Base-by-base conservation (phyloP, 306 rosid species). In the Ceratonia siliqua region DNA sequence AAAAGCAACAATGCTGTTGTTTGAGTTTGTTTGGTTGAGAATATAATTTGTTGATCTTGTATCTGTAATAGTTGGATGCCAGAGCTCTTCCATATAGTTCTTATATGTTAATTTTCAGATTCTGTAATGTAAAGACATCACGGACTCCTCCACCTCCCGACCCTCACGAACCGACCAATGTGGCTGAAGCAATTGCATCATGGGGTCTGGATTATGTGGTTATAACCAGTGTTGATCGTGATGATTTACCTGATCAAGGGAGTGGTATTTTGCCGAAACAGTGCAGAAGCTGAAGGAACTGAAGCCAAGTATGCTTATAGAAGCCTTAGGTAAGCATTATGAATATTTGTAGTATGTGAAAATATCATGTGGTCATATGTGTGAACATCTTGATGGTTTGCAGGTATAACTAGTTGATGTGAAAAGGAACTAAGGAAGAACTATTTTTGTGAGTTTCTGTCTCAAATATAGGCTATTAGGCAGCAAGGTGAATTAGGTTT, bases 181-280 rank as follows among this genome's bases (percentile, higher is more conserved):
- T 95, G 81, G 99, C 99, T 38, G 99, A 95, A 85, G 99, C 99
- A 48, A 92, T 95, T 59, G 99, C 93, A 22, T 92, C 97, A 0
- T 94, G 99, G 99, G 99, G 99, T 69, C 85, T 95, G 92, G 99
- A 87, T 70, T 95, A 95, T 72, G 99, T 95, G 79, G 99, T 95
- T 66, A 92, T 95, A 79, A 95, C 99, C 1, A 95, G 99, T 70
- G 99, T 95, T 78, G 99, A 95, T 78, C 89, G 98, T 71, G 99
- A 95, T 76, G 99, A 95, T 86, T 82, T 95, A 54, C 82, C 91
- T 63, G 99, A 95, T 84, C 99, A 95, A 80, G 99, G 99, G 79
- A 92, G 99, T 75, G 92, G 88, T 25, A 95, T 87, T 95, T 95
- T 82, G 76, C 99, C 1, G 96, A 95, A 86, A 95, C 99, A 6